These are phyloP conservation scores for Zelopaecilomyces penicillatus DNA, from an alignment of 2,329 filamentous ascomycete genomes.

Conservation along the genomic window DNA sequence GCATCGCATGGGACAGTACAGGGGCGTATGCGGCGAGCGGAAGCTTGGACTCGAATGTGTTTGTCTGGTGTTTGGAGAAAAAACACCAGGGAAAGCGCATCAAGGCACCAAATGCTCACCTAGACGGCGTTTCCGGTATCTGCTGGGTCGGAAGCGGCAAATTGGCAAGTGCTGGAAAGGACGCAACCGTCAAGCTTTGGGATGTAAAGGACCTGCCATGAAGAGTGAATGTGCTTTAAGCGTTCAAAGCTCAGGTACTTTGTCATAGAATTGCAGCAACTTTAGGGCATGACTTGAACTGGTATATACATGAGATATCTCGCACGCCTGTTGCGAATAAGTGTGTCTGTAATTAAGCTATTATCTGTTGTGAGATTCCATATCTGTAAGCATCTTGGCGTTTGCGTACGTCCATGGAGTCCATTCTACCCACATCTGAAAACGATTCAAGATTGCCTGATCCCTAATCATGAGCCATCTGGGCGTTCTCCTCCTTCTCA, in stretches of 20 bases:
- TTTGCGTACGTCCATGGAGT: no score
- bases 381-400: no score
- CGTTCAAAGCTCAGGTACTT: no score
- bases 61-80: constrained; percentile 79
- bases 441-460: constrained; percentile 7
- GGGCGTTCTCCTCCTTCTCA: constrained; percentile 26
- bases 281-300: no score
- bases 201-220: constrained; percentile 28
- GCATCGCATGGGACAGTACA: constrained; percentile 65
- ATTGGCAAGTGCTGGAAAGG: constrained; percentile 73
- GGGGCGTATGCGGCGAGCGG: constrained; percentile 77
- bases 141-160: constrained; percentile 65
- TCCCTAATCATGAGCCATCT: constrained; percentile 32
- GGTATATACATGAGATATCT: no score
- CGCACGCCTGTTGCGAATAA: no score
- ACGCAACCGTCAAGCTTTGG: constrained; percentile 92
- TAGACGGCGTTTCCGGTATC: constrained; percentile 88
- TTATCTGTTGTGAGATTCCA: no score
- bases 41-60: constrained; percentile 82
- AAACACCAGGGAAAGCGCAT: constrained; percentile 73
- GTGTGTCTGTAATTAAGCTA: no score
- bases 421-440: no score
- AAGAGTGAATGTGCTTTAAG: not conserved
- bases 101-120: constrained; percentile 82
- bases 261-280: no score